These are phyloP conservation scores for Aspergillus sp. DNA, from an alignment of 2,329 filamentous ascomycete species.

Conservation along the genomic window DNA sequence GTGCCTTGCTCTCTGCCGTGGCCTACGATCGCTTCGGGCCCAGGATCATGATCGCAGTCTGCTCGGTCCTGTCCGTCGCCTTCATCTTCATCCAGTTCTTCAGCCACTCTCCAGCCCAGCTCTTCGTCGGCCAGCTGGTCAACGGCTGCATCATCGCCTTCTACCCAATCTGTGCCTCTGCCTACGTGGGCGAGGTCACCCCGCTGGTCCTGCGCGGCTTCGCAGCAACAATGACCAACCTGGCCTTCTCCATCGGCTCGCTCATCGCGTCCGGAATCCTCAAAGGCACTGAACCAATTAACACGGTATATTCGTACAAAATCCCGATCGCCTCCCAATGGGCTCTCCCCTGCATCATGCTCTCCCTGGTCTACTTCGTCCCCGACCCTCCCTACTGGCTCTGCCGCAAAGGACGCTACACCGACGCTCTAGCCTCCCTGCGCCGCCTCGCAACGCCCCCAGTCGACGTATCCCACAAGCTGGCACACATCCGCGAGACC, in stretches of 20 bases:
- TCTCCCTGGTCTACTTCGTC: slow-evolving; percentile 21
- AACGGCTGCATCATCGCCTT: slow-evolving; percentile 62
- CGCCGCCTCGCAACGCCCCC: slow-evolving; percentile 20
- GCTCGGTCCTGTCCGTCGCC: slow-evolving; percentile 34
- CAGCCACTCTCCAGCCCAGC: slow-evolving; percentile 53
- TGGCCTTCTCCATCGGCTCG: slow-evolving; percentile 33
- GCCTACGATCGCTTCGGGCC: slow-evolving; percentile 31
- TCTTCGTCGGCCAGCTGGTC: slow-evolving; percentile 63
- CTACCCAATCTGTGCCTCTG: slow-evolving; percentile 57
- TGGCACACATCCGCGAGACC: slow-evolving; percentile 32
- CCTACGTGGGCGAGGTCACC: slow-evolving; percentile 32
- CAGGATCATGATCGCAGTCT: slow-evolving; percentile 24
- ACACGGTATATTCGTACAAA: slow-evolving; percentile 22
- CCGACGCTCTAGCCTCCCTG: slow-evolving; percentile 19
- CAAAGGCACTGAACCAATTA: slow-evolving; percentile 21
- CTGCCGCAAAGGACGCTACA: slow-evolving; percentile 21
- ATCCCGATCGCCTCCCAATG: slow-evolving; percentile 29
- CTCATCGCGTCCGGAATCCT: slow-evolving; percentile 33
- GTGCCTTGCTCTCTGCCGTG: slow-evolving; percentile 24
- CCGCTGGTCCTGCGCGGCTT: slow-evolving; percentile 32
- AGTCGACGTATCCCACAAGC: slow-evolving; percentile 20
- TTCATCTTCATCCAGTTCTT: slow-evolving; percentile 66
- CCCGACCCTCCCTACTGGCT: slow-evolving; percentile 30
- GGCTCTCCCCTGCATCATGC: slow-evolving; percentile 23
- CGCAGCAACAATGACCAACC: slow-evolving; percentile 29